phyloP scores from a whole-genome alignment of 495 filamentous ascomycete genomes.

The Podospora bellae-mahoneyi region DNA sequence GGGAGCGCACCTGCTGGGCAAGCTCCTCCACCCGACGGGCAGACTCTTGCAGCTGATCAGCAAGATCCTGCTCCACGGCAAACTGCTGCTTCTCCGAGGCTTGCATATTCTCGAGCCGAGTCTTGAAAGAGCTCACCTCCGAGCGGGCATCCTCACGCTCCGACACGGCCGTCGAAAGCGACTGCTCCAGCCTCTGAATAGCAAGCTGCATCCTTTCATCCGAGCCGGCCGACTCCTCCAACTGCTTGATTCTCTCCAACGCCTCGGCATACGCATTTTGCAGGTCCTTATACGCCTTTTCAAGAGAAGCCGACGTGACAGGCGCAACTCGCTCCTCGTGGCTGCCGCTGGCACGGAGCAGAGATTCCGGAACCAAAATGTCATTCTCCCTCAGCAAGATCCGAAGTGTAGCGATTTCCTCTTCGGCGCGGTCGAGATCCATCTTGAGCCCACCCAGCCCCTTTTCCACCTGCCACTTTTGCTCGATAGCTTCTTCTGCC shows the following conservation, averaged over 20 bases:
- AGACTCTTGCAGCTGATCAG: constrained; percentile 63
- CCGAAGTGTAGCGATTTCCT: constrained; percentile 80
- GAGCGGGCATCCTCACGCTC: constrained; percentile 68
- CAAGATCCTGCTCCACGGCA: constrained; percentile 58
- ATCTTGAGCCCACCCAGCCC: constrained; percentile 89
- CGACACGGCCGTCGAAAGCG: constrained; percentile 61
- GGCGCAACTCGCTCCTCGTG: constrained; percentile 34
- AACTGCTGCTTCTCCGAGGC: constrained; percentile 60
- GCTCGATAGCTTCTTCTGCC: constrained; percentile 92
- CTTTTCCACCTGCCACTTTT: constrained; percentile 96
- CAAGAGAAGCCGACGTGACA: constrained; percentile 67
- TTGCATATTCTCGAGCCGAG: constrained; percentile 60
- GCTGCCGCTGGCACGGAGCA: constrained; percentile 47
- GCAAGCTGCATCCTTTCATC: constrained; percentile 55
- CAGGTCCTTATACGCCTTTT: constrained; percentile 75
- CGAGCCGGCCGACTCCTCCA: constrained; percentile 44
- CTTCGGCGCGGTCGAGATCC: constrained; percentile 92
- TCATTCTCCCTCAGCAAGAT: constrained; percentile 82
- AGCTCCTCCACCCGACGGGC: constrained; percentile 75
- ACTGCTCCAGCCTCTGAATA: constrained; percentile 60
- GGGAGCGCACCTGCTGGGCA: constrained; percentile 67
- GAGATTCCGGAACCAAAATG: constrained; percentile 60
- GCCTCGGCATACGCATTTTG: constrained; percentile 57
- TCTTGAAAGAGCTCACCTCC: constrained; percentile 57
- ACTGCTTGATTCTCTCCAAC: constrained; percentile 53